Percentiles rank a stretch among this genome's conserved stretches.
Conservation (phyloP, 1,284 basidiomycete species). For the Sanghuangporus weigelae region DNA sequence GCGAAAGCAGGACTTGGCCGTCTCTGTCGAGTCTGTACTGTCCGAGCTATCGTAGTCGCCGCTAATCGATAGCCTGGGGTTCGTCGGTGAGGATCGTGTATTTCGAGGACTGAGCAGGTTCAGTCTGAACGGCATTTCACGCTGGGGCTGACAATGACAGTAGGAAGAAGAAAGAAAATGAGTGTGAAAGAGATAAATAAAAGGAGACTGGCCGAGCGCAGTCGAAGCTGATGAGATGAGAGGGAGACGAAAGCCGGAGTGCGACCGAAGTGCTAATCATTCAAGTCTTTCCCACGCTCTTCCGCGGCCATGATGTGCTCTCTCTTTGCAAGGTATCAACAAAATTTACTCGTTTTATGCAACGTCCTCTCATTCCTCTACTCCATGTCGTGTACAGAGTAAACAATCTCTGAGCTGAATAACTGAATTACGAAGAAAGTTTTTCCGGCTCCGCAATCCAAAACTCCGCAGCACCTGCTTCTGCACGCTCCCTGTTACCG, state of each 20-base stretch:
- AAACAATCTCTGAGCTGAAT: no score
- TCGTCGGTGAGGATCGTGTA: background rate
- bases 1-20: conserved; percentile 22
- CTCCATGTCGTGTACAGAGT: no score
- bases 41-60: conserved; percentile 36
- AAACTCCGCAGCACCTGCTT: background rate
- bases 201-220: background rate
- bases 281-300: background rate
- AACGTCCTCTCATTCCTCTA: no score
- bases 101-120: conserved; percentile 5
- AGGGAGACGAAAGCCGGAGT: background rate
- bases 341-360: no score
- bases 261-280: background rate
- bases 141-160: background rate
- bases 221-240: background rate
- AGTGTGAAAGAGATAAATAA: conserved; percentile 1
- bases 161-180: background rate
- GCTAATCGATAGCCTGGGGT: conserved; percentile 1
- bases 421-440: no score
- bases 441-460: background rate
- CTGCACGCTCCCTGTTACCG: background rate
- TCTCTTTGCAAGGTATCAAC: no score
- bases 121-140: conserved; percentile 13
- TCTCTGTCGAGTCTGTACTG: conserved; percentile 35
- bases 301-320: no score